Conservation (phyloP, 1,139 yeast genomes). For the Arxiozyma telluris region DNA sequence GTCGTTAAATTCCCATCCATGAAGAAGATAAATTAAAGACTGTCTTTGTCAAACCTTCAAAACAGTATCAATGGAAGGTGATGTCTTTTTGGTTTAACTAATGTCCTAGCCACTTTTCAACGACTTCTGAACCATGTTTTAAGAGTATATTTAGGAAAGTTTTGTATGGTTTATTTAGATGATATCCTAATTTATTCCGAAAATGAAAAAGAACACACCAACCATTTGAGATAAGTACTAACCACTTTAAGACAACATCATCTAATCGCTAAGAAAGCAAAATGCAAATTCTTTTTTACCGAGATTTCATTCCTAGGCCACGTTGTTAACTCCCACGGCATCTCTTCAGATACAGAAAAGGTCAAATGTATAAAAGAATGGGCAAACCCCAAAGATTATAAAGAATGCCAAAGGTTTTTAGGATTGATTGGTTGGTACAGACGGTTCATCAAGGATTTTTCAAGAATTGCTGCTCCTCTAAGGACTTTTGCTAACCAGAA, state of each 20-base stretch:
- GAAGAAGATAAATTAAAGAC: no score
- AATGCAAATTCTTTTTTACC: neutral
- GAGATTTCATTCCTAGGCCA: neutral
- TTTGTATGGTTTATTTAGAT: neutral
- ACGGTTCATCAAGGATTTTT: neutral
- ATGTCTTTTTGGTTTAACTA: no score
- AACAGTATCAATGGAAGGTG: no score
- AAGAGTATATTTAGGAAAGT: no score
- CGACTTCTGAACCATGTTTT: no score
- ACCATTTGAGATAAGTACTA: constrained; percentile 6
- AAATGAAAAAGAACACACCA: constrained; percentile 11
- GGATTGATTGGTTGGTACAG: neutral
- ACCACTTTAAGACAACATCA: neutral
- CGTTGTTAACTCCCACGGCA: neutral
- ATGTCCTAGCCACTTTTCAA: no score
- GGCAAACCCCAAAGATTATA: neutral
- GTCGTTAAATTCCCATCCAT: no score
- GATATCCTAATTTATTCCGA: constrained; percentile 17
- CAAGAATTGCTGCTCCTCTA: neutral
- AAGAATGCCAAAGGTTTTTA: neutral
- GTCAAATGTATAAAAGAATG: neutral
- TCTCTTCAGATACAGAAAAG: neutral
- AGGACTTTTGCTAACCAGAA: neutral
- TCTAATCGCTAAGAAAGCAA: neutral
- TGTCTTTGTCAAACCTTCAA: no score